Base-by-base conservation (phyloP, 1,284 basidiomycete genomes). In the Cryptococcus amylolentus region DNA sequence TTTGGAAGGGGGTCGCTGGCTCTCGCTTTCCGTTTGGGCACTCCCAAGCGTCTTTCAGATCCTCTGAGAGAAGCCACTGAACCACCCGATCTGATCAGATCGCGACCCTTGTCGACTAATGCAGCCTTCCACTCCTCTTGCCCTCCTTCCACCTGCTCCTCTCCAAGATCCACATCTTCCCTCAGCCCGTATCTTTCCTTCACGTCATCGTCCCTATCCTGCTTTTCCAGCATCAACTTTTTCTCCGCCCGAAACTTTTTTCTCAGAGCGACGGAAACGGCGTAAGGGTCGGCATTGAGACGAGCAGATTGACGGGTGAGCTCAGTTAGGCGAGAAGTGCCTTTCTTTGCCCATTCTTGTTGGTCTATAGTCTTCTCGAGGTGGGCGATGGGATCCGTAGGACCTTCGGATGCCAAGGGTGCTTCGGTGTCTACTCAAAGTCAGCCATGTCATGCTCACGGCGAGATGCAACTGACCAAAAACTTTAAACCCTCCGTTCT, bases 401-500 rank as follows among this genome's bases (percentile, higher is more conserved):
- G 81, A 23, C n/a, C 23, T 3, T 78, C 79, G 1, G 78, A 75
- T 16, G 83, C 83, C n/a, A 83, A 72, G 1, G 78, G 84, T 48
- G 71, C 72, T 51, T 92, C 87, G 10, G 88, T 87, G 65, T 91
- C 89, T 87, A 72, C 44, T 14, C 50, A 42, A 13, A 51, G 18
- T n/a, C 40, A n/a, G 5, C 13, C 39, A n/a, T 20, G 44, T 52
- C 20, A 55, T 23, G 48, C 35, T 4, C 27, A 12, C 43, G 26
- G 26, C 35, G 13, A 23, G 13, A 18, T 27, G n/a, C 2, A 28
- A 56, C 83, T 61, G 69, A 88, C 91, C 89, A 69, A 90, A 87
- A 35, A 93, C 81, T n/a, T 89, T 89, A 66, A 85, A 90, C 0
- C 92, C 92, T 4, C 95, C 95, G 57, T 96, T 88, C 76, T 96